Evolutionary conservation across 2,329 filamentous ascomycete species (phyloP).

Genomic region (Fusarium pseudonygamai): DNA sequence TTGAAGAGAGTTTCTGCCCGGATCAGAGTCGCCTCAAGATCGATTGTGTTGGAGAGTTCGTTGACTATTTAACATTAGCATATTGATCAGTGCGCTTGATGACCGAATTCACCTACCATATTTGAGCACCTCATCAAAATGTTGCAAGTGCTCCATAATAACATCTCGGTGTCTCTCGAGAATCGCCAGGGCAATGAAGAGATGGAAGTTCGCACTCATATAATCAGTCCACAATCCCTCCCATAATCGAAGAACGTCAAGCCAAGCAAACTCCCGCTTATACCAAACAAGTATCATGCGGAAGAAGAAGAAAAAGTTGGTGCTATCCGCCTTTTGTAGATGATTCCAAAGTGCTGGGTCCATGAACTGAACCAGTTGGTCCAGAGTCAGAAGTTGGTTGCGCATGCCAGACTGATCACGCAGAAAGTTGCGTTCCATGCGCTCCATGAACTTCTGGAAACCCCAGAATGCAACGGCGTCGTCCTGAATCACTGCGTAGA

Average conservation of each 20-base stretch:
- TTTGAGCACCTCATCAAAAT: constrained; percentile 97
- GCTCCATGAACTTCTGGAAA: constrained; percentile 94
- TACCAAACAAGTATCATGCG: constrained; percentile 99
- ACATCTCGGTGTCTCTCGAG: constrained; percentile 95
- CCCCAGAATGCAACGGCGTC: constrained; percentile 97
- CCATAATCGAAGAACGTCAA: constrained; percentile 88
- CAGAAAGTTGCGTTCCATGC: constrained; percentile 97
- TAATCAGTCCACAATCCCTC: constrained; percentile 96
- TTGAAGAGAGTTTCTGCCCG: constrained; percentile 89
- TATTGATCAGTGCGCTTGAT: neutral
- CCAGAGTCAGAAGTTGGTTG: constrained; percentile 85
- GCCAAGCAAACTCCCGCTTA: constrained; percentile 95
- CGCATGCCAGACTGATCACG: constrained; percentile 97
- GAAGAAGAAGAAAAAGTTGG: constrained; percentile 99
- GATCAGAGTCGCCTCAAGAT: constrained; percentile 85
- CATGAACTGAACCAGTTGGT: constrained; percentile 96
- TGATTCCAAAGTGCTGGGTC: constrained; percentile 94
- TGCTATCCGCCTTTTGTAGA: constrained; percentile 88
- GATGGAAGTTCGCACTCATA: constrained; percentile 86
- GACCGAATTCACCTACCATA: constrained; percentile 71
- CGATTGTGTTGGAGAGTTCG: constrained; percentile 92
- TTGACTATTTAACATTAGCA: constrained; percentile 71
- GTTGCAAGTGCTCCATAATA: constrained; percentile 92
- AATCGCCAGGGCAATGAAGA: constrained; percentile 94
- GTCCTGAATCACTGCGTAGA: constrained; percentile 97